phyloP scores from a whole-genome alignment of 768 basidiomycete genomes.

The Leccinum sublutescens region DNA sequence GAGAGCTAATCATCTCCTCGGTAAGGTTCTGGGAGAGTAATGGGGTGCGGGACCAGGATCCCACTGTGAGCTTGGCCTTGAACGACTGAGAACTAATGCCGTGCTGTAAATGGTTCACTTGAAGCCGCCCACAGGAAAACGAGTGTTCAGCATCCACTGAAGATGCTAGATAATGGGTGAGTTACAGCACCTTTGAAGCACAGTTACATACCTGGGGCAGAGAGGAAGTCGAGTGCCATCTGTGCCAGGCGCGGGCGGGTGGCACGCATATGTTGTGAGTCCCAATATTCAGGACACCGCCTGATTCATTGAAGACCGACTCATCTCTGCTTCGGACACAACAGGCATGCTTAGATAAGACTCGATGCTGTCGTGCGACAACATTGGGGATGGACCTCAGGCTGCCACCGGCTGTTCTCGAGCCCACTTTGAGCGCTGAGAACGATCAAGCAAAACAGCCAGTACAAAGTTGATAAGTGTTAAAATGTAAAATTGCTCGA shows the following conservation, averaged over 20 bases:
- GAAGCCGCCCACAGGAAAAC: not conserved
- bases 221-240: not conserved
- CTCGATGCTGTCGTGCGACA: not conserved
- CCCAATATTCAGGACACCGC: not conserved
- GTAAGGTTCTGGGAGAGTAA: not conserved
- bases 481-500: not conserved
- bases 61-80: not conserved
- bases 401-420: not conserved
- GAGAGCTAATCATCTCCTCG: not conserved
- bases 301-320: not conserved
- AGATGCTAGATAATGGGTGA: not conserved
- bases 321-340: not conserved
- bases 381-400: not conserved
- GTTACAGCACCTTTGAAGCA: not conserved
- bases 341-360: not conserved
- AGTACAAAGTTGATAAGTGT: not conserved
- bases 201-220: not conserved
- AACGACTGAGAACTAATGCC: not conserved
- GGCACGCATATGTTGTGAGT: not conserved
- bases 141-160: not conserved
- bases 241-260: not conserved
- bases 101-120: conserved; percentile 4
- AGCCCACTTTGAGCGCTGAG: not conserved
- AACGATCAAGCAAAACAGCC: not conserved
- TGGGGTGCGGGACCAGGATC: not conserved